Base-by-base conservation (phyloP, 2,329 filamentous ascomycete genomes). In the Cordyceps cicadae region DNA sequence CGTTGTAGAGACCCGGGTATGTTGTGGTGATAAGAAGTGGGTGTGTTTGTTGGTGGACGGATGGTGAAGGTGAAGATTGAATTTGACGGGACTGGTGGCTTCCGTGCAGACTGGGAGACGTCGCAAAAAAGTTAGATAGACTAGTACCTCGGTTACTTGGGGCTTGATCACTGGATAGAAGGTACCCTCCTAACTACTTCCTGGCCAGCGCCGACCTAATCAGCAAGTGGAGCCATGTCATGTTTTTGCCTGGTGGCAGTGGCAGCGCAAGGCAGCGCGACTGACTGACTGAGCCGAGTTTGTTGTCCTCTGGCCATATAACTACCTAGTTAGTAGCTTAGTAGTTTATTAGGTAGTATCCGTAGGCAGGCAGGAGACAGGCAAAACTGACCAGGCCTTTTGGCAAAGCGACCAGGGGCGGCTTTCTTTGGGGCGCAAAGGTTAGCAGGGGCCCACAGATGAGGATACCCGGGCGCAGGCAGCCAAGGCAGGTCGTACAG, bases 1-100 rank as follows among this genome's bases (percentile, higher is more conserved):
- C 45, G 41, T 34, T 37, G 29, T n/a, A 53, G 48, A 54, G 29
- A 48, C 48, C 52, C 32, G 43, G 41, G 58, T 60, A 49, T 60
- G 58, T 60, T 60, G 24, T 60, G 58, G 49, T 59, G 56, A 46
- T 53, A 49, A 17, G 19, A 59, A 50, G 56, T 59, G 56, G 56
- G 56, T 49, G 56, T 49, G 56, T 59, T 59, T 59, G 56, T 45
- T 59, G 49, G 56, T n/a, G 56, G 34, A 53, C 46, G 48, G 56
- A 53, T 53, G 48, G 56, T 59, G 49, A 46, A 59, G 32, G 24
- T 59, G 37, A 53, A 52, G 56, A 59, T 53, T 52, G 34, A 37
- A 37, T 37, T 37, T 37, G 34, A 37, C 34, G 34, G 34, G 34
- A 11, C 34, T 37, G 34, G 34, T 37, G 34, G 34, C 34, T 37